These are phyloP conservation scores for Amphibolis antarctica DNA, from an alignment of 106 monocot genomes.

Conservation along the genomic window DNA sequence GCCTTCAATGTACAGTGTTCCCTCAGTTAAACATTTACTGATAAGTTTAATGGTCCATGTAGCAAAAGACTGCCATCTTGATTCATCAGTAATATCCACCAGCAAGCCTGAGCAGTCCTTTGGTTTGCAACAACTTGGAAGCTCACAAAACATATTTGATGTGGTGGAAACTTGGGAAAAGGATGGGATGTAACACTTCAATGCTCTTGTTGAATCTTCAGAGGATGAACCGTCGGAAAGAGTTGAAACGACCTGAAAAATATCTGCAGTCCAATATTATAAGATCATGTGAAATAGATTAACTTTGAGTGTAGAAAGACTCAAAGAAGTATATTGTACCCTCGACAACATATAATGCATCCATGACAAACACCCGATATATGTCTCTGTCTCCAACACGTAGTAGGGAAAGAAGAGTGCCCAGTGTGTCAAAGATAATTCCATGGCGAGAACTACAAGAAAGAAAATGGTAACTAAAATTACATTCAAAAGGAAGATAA, in stretches of 20 bases:
- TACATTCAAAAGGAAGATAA: not conserved
- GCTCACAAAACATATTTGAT: constrained; percentile 41
- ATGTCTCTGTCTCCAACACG: constrained; percentile 64
- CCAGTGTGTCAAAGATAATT: constrained; percentile 63
- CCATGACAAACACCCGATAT: constrained; percentile 77
- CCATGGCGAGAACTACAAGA: constrained; percentile 53
- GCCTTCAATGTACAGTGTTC: constrained; percentile 78
- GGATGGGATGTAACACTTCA: constrained; percentile 60
- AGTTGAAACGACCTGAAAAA: constrained; percentile 32
- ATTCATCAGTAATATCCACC: constrained; percentile 50
- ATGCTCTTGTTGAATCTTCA: constrained; percentile 15
- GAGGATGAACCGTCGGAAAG: constrained; percentile 12
- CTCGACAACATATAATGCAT: constrained; percentile 51
- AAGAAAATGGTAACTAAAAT: not conserved
- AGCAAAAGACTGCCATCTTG: constrained; percentile 64
- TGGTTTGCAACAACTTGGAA: constrained; percentile 50
- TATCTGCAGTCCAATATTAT: constrained; percentile 33
- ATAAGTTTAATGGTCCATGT: constrained; percentile 65
- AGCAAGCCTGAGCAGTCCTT: constrained; percentile 48
- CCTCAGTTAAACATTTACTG: constrained; percentile 76
- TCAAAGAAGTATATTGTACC: constrained; percentile 21
- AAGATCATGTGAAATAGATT: not conserved
- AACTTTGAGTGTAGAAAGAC: not conserved
- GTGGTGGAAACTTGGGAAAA: constrained; percentile 39
- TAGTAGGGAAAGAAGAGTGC: constrained; percentile 69